Evolutionary conservation across 2,329 filamentous ascomycete species (phyloP), one percentile per base, ranked within the genome.

Genomic region (Didymella sp.): DNA sequence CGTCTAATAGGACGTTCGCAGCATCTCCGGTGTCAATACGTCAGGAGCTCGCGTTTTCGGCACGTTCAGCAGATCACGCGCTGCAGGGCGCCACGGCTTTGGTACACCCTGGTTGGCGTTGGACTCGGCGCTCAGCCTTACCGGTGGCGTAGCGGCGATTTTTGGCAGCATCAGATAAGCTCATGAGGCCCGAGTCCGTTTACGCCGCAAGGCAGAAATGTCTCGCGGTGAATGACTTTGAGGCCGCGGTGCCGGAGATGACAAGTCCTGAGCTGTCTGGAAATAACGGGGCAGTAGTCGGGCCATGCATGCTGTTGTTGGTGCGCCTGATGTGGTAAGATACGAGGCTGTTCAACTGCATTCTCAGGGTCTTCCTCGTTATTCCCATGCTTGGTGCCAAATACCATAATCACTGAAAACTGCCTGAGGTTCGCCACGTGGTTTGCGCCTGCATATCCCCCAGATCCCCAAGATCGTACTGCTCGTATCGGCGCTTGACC

Each of bases 1-100:
- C 38, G 37, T 43, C 11, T 38, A 40, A 30, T 24, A 42, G 33
- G 17, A 38, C 38, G 38, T 38, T 57, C 25, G 31, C 38, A 48
- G 54, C 44, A 52, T 51, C 22, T 43, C 43, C 31, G 30, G 30
- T 35, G 43, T 47, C 48, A 31, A 48, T 44, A 48, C 48, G 54
- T 51, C 54, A 57, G 48, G 27, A 52, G 43, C 31, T 57, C 38
- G 43, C 54, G 43, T 38, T 57, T 52, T 57, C 43, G 49, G 54
- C 44, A 43, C n/a, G 12, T 17, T 43, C 38, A 40, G 25, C 19
- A 33, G 37, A 57, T 57, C 54, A 57, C 54, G 54, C 54, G 51
- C 51, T 30, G 51, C 51, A 37, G 38, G 47, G 31, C 45, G 54
- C 54, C 38, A 49, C 48, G 28, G 42, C 33, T 31, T 44, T 48